Conservation (phyloP, 116 monocot genomes). For the Posidonia oceanica region DNA sequence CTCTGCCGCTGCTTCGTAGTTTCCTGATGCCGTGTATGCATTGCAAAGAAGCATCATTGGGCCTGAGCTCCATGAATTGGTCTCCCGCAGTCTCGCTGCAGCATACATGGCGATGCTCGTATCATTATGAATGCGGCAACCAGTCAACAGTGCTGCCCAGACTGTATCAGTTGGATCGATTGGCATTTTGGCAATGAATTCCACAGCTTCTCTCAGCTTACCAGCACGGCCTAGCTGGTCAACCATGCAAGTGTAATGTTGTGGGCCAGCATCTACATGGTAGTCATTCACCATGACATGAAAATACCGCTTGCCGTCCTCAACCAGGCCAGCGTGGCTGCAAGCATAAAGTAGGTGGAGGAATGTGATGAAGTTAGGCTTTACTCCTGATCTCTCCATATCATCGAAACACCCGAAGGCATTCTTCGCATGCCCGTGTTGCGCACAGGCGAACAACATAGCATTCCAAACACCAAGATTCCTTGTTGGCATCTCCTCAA, state of each 20-base stretch:
- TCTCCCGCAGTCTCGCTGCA: conserved; percentile 21
- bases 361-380: conserved; percentile 60
- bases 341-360: conserved; percentile 53
- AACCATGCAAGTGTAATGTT: conserved; percentile 56
- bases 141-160: conserved; percentile 59
- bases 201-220: conserved; percentile 37
- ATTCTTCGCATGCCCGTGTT: conserved; percentile 35
- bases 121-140: conserved; percentile 42
- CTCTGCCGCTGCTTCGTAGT: conserved; percentile 26
- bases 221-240: conserved; percentile 59
- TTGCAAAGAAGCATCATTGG: conserved; percentile 39
- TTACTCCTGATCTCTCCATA: conserved; percentile 33
- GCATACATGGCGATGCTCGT: conserved; percentile 27
- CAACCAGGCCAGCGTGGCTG: conserved; percentile 66
- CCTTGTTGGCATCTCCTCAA: conserved; percentile 25
- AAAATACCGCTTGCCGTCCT: conserved; percentile 45
- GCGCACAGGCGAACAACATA: conserved; percentile 39
- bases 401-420: conserved; percentile 25
- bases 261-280: conserved; percentile 19
- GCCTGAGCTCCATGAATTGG: conserved; percentile 32
- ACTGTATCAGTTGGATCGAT: conserved; percentile 35
- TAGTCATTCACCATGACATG: conserved; percentile 22
- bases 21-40: conserved; percentile 42
- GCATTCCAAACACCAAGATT: conserved; percentile 64
- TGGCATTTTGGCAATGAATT: conserved; percentile 39